Evolutionary conservation across 805 yeast species (phyloP), one percentile per base, ranked within the genome.

Genomic region (Sungouiozyma ichnusensis): DNA sequence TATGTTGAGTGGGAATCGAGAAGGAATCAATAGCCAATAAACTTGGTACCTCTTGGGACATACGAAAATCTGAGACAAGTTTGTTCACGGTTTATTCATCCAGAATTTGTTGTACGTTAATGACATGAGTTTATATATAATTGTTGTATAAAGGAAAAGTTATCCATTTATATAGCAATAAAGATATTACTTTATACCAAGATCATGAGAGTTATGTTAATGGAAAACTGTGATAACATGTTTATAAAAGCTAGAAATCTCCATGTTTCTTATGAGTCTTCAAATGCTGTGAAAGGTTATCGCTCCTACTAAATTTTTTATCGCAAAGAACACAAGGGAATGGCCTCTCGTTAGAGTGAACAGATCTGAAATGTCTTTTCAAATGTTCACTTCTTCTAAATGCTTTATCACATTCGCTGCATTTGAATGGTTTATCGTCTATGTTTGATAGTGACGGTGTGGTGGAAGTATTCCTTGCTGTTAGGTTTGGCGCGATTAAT

Each of bases 331-430:
- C 57, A 53, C 87, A 80, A 38, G 72, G 73, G 60, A 73, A 80
- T 1, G 81, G 81, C 48, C 76, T 68, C 51, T 74, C 73, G 47
- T 72, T 60, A 17, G 80, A 72, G 57, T 80, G 87, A 50, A 79
- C 77, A 20, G 81, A 76, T 45, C 84, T 64, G 54, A 76, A 69
- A 54, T 80, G 87, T 44, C 87, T 64, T 55, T 77, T 78, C 54
- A 79, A 66, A 53, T 80, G 85, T 47, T 81, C 85, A 51, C 76
- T 76, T 47, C 84, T 68, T 49, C 74, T 74, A 58, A 80, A 80
- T 8, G 61, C 59, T 49, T 68, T 70, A 3, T 55, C 53, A 49
- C 75, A 71, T 13, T 60, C 56, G 5, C 51, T 48, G 45, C 71
- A 71, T 37, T 55, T 56, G 48, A 64, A 64, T 32, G 66, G 65